phyloP scores from a whole-genome alignment of 768 basidiomycete species.

The Suillus brevipes region DNA sequence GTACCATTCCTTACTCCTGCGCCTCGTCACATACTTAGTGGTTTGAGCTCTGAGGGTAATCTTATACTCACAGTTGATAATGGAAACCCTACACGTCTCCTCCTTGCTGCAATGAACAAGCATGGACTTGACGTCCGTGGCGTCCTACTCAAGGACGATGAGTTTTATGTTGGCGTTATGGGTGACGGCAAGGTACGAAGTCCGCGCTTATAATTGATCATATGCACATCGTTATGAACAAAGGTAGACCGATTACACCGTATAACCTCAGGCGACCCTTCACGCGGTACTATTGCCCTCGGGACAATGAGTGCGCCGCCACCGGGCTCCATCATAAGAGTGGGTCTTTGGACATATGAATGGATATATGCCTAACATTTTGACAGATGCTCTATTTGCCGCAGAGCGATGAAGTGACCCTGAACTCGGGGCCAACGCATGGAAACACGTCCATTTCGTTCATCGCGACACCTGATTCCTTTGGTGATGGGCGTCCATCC shows the following conservation, averaged over 20 bases:
- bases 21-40: background rate
- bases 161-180: slow-evolving; percentile 55
- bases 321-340: slow-evolving; percentile 52
- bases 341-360: slow-evolving; percentile 26
- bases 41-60: slow-evolving; percentile 66
- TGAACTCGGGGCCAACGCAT: slow-evolving; percentile 8
- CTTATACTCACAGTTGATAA: slow-evolving; percentile 59
- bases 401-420: slow-evolving; percentile 13
- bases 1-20: slow-evolving; percentile 34
- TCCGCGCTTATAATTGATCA: background rate
- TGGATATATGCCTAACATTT: slow-evolving; percentile 1
- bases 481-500: background rate
- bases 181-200: slow-evolving; percentile 15
- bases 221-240: background rate
- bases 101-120: slow-evolving; percentile 53
- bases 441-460: slow-evolving; percentile 21
- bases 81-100: slow-evolving; percentile 58
- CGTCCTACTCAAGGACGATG: slow-evolving; percentile 48
- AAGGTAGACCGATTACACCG: slow-evolving; percentile 42
- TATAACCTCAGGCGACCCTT: slow-evolving; percentile 72
- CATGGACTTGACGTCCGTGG: slow-evolving; percentile 29
- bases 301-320: slow-evolving; percentile 52
- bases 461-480: slow-evolving; percentile 22
- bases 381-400: slow-evolving; percentile 47
- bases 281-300: slow-evolving; percentile 65